A percentile compares a stretch with the other conserved stretches of the same genome.
phyloP scores from a whole-genome alignment of 2,329 filamentous ascomycete species.

The Trichophyton rubrum region DNA sequence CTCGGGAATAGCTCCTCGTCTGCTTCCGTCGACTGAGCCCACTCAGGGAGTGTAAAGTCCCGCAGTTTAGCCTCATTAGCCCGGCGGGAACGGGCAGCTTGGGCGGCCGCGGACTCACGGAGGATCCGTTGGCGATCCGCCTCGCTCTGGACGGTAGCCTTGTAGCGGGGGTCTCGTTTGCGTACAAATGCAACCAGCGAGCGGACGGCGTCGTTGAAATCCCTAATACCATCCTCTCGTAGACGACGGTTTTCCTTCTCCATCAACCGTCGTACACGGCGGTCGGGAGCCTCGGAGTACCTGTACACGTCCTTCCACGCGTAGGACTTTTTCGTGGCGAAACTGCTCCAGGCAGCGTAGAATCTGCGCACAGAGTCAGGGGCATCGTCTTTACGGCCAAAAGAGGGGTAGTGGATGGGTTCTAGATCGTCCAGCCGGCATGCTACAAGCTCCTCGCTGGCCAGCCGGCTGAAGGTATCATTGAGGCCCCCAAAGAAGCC shows the following conservation, averaged over 20 bases:
- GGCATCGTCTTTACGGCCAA: conserved; percentile 61
- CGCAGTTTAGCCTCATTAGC: conserved; percentile 65
- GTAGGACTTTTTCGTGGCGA: conserved; percentile 74
- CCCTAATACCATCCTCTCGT: conserved; percentile 67
- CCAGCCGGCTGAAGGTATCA: conserved; percentile 66
- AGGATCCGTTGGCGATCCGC: conserved; percentile 67
- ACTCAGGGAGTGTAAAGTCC: conserved; percentile 54
- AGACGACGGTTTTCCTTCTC: conserved; percentile 87
- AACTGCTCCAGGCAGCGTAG: conserved; percentile 67
- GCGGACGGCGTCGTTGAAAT: conserved; percentile 86
- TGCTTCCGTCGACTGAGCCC: conserved; percentile 51
- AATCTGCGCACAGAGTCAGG: conserved; percentile 67
- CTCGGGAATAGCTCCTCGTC: conserved; percentile 35
- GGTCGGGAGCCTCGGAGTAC: conserved; percentile 74
- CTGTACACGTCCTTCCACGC: conserved; percentile 80
- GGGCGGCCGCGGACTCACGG: conserved; percentile 65
- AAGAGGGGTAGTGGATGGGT: conserved; percentile 60
- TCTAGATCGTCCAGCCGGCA: conserved; percentile 55
- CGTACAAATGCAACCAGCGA: conserved; percentile 77
- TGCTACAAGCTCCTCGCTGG: conserved; percentile 64
- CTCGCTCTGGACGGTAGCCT: conserved; percentile 63
- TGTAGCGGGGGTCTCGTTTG: conserved; percentile 80
- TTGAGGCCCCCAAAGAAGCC: conserved; percentile 77
- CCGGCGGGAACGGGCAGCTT: conserved; percentile 70
- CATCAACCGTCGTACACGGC: conserved; percentile 68